Conservation (phyloP, 116 monocot species). For the Trichopus zeylanicus region DNA sequence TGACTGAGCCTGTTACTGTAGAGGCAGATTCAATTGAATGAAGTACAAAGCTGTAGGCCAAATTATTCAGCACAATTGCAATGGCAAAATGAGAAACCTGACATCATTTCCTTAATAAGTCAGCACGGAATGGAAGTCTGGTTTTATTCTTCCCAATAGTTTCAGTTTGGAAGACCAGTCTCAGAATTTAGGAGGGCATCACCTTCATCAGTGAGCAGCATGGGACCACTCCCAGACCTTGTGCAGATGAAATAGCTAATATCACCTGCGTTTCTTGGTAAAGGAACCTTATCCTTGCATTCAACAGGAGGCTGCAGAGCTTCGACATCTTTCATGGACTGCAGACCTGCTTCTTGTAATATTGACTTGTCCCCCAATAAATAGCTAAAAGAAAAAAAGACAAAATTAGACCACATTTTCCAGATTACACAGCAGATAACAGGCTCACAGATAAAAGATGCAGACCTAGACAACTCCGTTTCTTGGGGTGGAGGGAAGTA, state of each 20-base stretch:
- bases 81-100: too few relatives aligned
- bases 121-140: too few relatives aligned
- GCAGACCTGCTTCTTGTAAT: slow-evolving; percentile 64
- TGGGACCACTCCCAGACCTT: too few relatives aligned
- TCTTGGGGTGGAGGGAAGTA: slow-evolving; percentile 73
- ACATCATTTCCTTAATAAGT: too few relatives aligned
- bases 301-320: slow-evolving; percentile 53
- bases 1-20: too few relatives aligned
- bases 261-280: slow-evolving; percentile 50
- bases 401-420: not conserved
- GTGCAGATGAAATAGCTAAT: slow-evolving; percentile 80
- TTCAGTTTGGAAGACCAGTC: too few relatives aligned
- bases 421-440: not conserved
- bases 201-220: too few relatives aligned
- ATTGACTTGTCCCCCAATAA: slow-evolving; percentile 75
- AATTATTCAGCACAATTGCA: too few relatives aligned
- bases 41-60: too few relatives aligned
- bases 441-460: not conserved
- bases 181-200: too few relatives aligned
- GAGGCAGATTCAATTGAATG: too few relatives aligned
- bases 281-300: slow-evolving; percentile 29
- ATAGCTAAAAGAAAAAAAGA: slow-evolving; percentile 41
- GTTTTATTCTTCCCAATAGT: too few relatives aligned
- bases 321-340: slow-evolving; percentile 52
- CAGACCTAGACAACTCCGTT: slow-evolving; percentile 46